Conservation (phyloP, 1,284 basidiomycete species). For the Apiotrichum gracile region DNA sequence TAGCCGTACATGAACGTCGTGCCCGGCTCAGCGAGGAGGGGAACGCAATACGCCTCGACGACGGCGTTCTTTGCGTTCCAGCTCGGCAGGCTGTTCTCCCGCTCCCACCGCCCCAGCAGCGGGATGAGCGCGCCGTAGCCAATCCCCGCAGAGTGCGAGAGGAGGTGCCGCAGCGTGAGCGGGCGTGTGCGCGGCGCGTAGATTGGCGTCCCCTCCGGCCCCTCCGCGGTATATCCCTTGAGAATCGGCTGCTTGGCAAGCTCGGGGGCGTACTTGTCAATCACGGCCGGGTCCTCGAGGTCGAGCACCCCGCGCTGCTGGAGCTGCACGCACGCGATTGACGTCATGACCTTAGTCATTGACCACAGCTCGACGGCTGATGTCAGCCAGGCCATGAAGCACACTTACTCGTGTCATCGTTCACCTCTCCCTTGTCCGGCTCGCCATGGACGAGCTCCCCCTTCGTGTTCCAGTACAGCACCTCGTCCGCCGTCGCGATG, state of each 20-base stretch:
- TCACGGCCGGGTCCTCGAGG: conserved; percentile 21
- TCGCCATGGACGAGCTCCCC: conserved; percentile 27
- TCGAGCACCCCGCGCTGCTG: conserved; percentile 27
- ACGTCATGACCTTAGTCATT: conserved; percentile 33
- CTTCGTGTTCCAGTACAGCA: conserved; percentile 23
- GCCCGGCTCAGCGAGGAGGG: conserved; percentile 33
- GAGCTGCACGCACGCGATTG: conserved; percentile 28
- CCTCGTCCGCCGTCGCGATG: conserved; percentile 25
- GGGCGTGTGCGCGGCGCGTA: conserved; percentile 20
- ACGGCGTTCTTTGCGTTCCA: conserved; percentile 19
- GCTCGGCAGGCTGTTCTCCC: conserved; percentile 10
- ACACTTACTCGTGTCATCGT: conserved; percentile 31
- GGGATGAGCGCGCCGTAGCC: not conserved
- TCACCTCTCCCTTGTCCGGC: conserved; percentile 21
- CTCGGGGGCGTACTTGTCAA: conserved; percentile 28
- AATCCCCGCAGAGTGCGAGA: conserved; percentile 24
- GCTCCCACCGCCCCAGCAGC: not conserved
- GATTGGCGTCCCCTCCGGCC: conserved; percentile 16
- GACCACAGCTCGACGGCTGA: conserved; percentile 34
- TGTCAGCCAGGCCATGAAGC: not conserved
- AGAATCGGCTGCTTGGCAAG: conserved; percentile 24
- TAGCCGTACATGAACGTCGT: conserved; percentile 25
- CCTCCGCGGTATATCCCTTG: conserved; percentile 26
- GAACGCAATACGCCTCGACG: conserved; percentile 9
- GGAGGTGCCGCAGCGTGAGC: conserved; percentile 30